A percentile compares a stretch with the other conserved stretches of the same genome.
phyloP scores from a whole-genome alignment of 306 rosid species.

The Fagus crenata region DNA sequence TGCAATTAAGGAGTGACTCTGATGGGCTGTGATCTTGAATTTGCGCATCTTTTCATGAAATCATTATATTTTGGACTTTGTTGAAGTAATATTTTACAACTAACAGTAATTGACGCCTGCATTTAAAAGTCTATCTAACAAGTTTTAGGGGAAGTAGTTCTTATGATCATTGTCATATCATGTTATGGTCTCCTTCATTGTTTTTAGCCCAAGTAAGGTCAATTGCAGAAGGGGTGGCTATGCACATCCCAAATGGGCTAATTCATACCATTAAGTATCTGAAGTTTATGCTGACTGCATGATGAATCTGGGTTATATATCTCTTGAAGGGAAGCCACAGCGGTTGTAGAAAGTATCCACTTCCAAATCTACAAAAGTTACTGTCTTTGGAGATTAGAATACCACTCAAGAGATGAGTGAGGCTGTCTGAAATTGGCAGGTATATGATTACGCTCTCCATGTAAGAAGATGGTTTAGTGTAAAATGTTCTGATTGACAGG shows the following conservation, averaged over 20 bases:
- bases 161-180: background rate
- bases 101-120: background rate
- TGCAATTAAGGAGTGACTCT: background rate
- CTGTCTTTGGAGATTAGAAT: background rate
- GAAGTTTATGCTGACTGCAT: background rate
- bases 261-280: background rate
- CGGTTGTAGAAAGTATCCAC: background rate
- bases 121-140: background rate
- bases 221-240: background rate
- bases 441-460: background rate
- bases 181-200: background rate
- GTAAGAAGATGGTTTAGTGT: background rate
- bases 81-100: background rate
- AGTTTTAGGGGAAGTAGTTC: background rate
- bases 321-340: background rate
- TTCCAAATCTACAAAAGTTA: conserved; percentile 1
- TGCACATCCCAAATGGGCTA: background rate
- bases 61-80: background rate
- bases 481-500: too few relatives aligned
- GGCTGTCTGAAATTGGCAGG: background rate
- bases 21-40: background rate
- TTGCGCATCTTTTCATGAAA: background rate
- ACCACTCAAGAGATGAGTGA: conserved; percentile 1
- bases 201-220: background rate
- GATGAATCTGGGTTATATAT: background rate